Conservation (phyloP, 2,329 filamentous ascomycete genomes). For the Ampelomyces quisqualis region DNA sequence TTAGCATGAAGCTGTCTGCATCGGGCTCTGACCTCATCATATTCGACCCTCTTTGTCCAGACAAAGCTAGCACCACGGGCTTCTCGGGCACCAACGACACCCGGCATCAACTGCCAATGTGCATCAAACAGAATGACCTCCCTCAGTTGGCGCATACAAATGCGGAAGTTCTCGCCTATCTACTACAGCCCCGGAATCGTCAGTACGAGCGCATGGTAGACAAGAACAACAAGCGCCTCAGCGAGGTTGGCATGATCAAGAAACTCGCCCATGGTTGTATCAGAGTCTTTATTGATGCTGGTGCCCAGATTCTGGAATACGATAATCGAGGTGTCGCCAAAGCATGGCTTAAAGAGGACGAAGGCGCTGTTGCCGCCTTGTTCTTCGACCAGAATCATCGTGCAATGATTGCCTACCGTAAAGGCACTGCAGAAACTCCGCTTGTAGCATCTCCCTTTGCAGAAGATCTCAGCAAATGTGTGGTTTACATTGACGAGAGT, state of each 20-base stretch:
- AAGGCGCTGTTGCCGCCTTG: conserved; percentile 51
- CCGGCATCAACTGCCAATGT: conserved; percentile 59
- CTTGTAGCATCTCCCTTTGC: conserved; percentile 58
- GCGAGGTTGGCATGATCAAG: conserved; percentile 50
- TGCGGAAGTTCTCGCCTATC: conserved; percentile 61
- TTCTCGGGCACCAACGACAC: conserved; percentile 75
- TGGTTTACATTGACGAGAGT: conserved; percentile 63
- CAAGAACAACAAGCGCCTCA: conserved; percentile 40
- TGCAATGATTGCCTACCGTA: conserved; percentile 49
- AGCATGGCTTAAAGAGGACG: conserved; percentile 54
- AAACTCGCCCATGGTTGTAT: conserved; percentile 37
- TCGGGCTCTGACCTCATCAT: conserved; percentile 69
- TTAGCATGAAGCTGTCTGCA: conserved; percentile 61
- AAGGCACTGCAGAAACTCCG: conserved; percentile 43
- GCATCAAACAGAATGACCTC: conserved; percentile 63
- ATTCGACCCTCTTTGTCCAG: conserved; percentile 30
- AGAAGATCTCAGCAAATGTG: conserved; percentile 53
- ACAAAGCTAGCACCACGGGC: conserved; percentile 66
- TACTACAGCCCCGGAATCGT: conserved; percentile 56
- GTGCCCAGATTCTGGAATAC: conserved; percentile 65
- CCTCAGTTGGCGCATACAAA: conserved; percentile 59
- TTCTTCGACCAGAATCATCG: conserved; percentile 55
- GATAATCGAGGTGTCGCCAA: conserved; percentile 54
- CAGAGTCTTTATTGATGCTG: conserved; percentile 61
- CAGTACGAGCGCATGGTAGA: conserved; percentile 46